Base-by-base conservation (phyloP, 257 asterid genomes). In the Solanum sparsipilum region DNA sequence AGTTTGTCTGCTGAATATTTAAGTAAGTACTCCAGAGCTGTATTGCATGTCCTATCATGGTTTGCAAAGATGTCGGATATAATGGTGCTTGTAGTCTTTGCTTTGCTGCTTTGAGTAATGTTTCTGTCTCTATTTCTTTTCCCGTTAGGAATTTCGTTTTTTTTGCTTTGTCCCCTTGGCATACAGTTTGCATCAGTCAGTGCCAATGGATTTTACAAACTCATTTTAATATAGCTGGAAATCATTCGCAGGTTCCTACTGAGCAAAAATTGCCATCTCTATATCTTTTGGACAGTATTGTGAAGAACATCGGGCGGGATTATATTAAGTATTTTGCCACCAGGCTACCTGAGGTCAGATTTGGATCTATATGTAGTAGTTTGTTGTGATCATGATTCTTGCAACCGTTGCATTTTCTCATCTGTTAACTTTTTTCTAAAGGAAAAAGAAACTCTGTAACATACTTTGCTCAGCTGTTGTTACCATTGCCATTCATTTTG, bases 241-340 rank as follows among this genome's bases (percentile, higher is more conserved):
- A 83, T 71, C 67, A 41, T 81, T 35, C 4, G 27, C 87, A 88
- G 90, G 90, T 88, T 70, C 84, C 90, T n/a, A 83, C 58, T 35
- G 90, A 88, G 70, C 90, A 88, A 84, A 88, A 88, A 48, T 63
- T 88, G 46, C 90, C 90, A 71, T 88, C 90, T 44, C 78, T 88
- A 21, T 88, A 88, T 72, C 90, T 88, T 88, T 83, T 88, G 72
- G 90, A 88, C 78, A 88, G 90, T 83, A 88, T 88, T 83, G 90
- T 88, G 85, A 88, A 88, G 90, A 88, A 88, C 86, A 88, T 88
- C 34, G 87, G 87, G 87, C 86, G 90, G 85, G 90, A 88, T 88
- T 88, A 88, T 74, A 88, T 88, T 12, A 88, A 88, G 83, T 88
- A 88, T 58, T 88, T 88, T 88, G 90, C 87, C 65, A 63, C 73